Percentiles rank a stretch among this genome's conserved stretches.
These are phyloP conservation scores for Paraphaeosphaeria minitans DNA, from an alignment of 2,329 filamentous ascomycete species.

Conservation along the genomic window DNA sequence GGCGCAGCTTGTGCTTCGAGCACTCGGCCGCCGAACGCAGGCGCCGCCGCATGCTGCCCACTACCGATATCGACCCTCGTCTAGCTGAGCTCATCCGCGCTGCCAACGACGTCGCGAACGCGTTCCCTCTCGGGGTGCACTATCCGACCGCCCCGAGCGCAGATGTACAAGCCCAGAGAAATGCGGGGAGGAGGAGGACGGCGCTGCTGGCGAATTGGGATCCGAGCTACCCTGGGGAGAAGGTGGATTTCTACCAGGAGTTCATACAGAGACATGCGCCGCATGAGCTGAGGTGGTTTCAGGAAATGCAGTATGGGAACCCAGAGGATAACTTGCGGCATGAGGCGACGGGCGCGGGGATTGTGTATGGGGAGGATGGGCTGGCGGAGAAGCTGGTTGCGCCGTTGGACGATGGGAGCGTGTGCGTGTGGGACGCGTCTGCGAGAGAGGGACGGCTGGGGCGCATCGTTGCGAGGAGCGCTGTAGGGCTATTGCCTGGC, in stretches of 20 bases:
- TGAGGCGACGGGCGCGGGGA: constrained; percentile 75
- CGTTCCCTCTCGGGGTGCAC: constrained; percentile 30
- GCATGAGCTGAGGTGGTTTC: constrained; percentile 76
- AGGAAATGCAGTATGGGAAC: constrained; percentile 59
- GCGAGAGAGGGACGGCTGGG: constrained; percentile 63
- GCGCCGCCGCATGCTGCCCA: constrained; percentile 49
- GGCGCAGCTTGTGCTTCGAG: constrained; percentile 76
- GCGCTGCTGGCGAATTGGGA: constrained; percentile 82
- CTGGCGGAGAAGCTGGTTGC: constrained; percentile 69
- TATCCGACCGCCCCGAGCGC: constrained; percentile 36
- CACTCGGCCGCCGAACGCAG: constrained; percentile 70
- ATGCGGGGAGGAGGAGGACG: constrained; percentile 49
- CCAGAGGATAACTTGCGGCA: constrained; percentile 52
- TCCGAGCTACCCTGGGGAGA: constrained; percentile 72
- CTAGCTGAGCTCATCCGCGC: constrained; percentile 51
- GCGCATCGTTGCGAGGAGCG: constrained; percentile 68
- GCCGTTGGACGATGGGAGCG: constrained; percentile 82
- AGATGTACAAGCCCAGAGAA: constrained; percentile 36
- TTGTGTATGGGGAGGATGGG: constrained; percentile 62
- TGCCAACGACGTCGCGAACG: constrained; percentile 40
- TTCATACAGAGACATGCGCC: constrained; percentile 82
- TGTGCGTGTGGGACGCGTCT: constrained; percentile 79
- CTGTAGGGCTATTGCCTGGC: constrained; percentile 69
- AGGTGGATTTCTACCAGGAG: constrained; percentile 83
- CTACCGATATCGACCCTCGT: constrained; percentile 48